These are phyloP conservation scores for Neocallimastix lanati DNA, from an alignment of 192 early-diverging fungal species.

Conservation along the genomic window DNA sequence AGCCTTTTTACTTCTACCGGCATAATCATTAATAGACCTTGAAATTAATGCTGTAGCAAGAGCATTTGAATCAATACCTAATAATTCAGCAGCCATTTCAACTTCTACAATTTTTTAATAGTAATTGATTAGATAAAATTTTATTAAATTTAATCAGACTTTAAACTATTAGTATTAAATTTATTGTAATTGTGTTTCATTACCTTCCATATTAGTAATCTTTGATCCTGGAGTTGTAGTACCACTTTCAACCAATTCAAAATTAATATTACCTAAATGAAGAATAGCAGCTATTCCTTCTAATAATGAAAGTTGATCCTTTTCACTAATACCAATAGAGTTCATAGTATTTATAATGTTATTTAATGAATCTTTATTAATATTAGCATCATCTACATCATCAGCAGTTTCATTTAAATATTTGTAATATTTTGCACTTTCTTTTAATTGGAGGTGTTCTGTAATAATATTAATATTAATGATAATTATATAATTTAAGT, in stretches of 20 bases:
- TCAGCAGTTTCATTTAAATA: neutral
- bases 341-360: conserved; percentile 19
- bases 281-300: conserved; percentile 84
- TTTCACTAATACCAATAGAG: conserved; percentile 25
- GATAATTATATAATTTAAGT: too few species aligned
- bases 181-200: too few species aligned
- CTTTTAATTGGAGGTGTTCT: conserved; percentile 9
- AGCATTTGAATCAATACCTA: conserved; percentile 51
- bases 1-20: conserved; percentile 15
- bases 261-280: conserved; percentile 89
- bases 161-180: too few species aligned
- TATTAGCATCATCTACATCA: conserved; percentile 75
- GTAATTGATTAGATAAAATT: too few species aligned
- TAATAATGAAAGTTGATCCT: conserved; percentile 61
- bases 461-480: too few species aligned
- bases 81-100: conserved; percentile 57
- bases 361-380: conserved; percentile 63
- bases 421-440: neutral
- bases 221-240: neutral
- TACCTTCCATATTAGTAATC: neutral
- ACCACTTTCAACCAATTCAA: conserved; percentile 13
- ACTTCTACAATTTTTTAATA: too few species aligned
- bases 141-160: too few species aligned
- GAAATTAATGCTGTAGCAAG: conserved; percentile 52
- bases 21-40: neutral